Evolutionary conservation across 306 rosid genomes (phyloP).

Genomic region (Medicago lupulina): DNA sequence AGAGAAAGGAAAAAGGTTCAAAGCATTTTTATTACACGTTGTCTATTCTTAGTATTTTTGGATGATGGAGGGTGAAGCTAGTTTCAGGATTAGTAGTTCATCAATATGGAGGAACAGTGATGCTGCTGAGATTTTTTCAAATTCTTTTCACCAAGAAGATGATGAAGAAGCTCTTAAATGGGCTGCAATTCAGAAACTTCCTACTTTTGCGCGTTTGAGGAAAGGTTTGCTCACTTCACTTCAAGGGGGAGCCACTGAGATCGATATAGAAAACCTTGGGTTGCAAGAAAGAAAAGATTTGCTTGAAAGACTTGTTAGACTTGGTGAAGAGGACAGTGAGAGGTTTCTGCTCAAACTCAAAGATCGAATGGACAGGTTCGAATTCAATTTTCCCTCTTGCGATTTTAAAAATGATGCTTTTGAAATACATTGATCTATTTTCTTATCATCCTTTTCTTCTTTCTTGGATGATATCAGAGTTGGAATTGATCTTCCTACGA

Average conservation of each 20-base stretch:
- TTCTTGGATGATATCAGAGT: constrained; percentile 44
- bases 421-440: background rate
- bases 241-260: constrained; percentile 66
- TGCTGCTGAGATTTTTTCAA: constrained; percentile 48
- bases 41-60: background rate
- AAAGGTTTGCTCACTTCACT: constrained; percentile 44
- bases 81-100: constrained; percentile 50
- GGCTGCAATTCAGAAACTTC: constrained; percentile 56
- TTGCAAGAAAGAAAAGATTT: constrained; percentile 64
- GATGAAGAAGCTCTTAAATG: constrained; percentile 61
- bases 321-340: constrained; percentile 82
- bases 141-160: constrained; percentile 43
- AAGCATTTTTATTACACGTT: background rate
- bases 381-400: background rate
- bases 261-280: constrained; percentile 70
- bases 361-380: constrained; percentile 58
- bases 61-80: constrained; percentile 44
- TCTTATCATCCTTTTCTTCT: constrained; percentile 10
- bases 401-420: background rate
- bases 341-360: constrained; percentile 78
- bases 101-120: constrained; percentile 53
- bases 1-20: constrained; percentile 13
- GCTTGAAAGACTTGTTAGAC: constrained; percentile 68
- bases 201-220: constrained; percentile 49
- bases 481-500: constrained; percentile 76